Base-by-base conservation (phyloP, 1,284 basidiomycete genomes). In the Pseudozyma tsukubaensis region DNA sequence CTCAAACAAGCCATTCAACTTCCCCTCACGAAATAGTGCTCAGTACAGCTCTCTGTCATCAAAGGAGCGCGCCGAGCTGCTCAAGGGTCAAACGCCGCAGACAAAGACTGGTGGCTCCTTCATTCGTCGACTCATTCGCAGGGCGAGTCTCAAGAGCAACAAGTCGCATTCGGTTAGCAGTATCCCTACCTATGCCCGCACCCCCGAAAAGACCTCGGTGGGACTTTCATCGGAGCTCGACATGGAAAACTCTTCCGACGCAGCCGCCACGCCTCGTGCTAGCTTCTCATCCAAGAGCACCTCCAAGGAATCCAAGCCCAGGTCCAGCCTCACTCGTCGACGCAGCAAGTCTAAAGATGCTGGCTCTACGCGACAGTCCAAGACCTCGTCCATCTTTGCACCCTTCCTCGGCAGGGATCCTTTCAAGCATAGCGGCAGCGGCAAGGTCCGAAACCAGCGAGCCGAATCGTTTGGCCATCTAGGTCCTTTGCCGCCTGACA, bases 41-140 rank as follows among this genome's bases (percentile, higher is more conserved):
- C 72, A 70, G 34, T 70, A 45, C 45, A 54, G n/a, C 43, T 45
- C 43, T 4, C 13, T 45, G 43, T 45, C 67, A 2, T 40, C 66
- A 12, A 49, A 37, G 8, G 65, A 70, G 13, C 58, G 67, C 19
- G 29, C 52, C 3, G 52, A 59, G 34, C 12, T 50, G 8, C 52
- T 74, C 19, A 51, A 52, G 35, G 48, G 21, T 21, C 39, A 50
- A 13, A 14, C 57, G 1, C 3, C 36, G 1, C 55, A 55, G 36
- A 1, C 51, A 32, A 74, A 70, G 43, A 50, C 24, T 7, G 59
- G 59, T 21, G 66, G 44, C 13, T 62, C 62, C 19, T 59, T 69
- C 52, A 59, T 75, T 24, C 67, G 72, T n/a, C 50, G 64, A 8
- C 59, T 75, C 40, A 75, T 75, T 34, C 62, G 72, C 24, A 59